Conservation (phyloP, 1,139 yeast genomes). For the Hemisphaericaspora xylofermentans region DNA sequence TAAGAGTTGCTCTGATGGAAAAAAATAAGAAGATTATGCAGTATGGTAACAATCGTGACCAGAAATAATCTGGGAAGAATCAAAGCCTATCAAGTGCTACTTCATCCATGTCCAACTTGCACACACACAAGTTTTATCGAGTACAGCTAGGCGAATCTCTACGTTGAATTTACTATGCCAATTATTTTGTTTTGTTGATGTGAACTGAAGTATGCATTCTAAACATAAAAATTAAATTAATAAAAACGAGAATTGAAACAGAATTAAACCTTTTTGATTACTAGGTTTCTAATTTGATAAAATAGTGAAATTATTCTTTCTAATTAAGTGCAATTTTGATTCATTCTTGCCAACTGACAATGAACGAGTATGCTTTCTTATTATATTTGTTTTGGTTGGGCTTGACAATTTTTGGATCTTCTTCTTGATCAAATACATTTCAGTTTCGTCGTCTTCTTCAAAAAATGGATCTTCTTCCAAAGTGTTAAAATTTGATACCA, state of each 20-base stretch:
- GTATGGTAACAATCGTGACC: no score
- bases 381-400: slow-evolving; percentile 6
- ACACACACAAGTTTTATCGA: no score
- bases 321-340: slow-evolving; percentile 33
- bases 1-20: no score
- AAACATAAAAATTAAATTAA: neutral
- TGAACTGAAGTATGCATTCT: no score
- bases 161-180: no score
- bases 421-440: slow-evolving; percentile 21
- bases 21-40: no score
- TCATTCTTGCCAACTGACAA: slow-evolving; percentile 43
- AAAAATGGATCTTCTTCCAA: slow-evolving; percentile 16
- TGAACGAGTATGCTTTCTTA: slow-evolving; percentile 33
- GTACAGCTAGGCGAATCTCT: no score
- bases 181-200: no score
- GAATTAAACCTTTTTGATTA: no score
- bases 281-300: slow-evolving; percentile 8
- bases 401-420: slow-evolving; percentile 7
- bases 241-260: slow-evolving; percentile 1
- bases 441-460: slow-evolving; percentile 27
- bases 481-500: slow-evolving; percentile 17
- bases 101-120: no score
- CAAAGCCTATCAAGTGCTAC: no score
- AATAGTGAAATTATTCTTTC: slow-evolving; percentile 25
- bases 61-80: no score